Base-by-base conservation (phyloP, 768 basidiomycete genomes). In the Cantharellus cinnabarinus region DNA sequence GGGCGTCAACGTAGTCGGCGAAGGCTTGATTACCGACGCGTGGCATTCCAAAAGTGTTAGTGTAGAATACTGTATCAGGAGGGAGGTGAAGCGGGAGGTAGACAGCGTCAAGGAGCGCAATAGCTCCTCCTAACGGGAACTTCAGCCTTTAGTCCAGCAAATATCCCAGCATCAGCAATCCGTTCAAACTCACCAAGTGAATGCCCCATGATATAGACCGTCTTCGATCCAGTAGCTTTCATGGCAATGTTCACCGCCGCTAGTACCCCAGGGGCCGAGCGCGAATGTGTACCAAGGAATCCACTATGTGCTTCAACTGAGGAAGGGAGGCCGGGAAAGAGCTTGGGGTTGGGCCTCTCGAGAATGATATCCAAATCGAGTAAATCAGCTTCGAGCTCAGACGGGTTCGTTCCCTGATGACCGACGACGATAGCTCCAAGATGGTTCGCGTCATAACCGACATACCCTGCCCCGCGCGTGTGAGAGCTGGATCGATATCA, bases 311-410 rank as follows among this genome's bases (percentile, higher is more conserved):
- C 78, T 59, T 66, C 63, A n/a, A 79, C 74, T 41, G 59, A 67
- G 15, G 66, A 67, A 39, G 72, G 64, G 10, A 80, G 66, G 0
- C 79, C 80, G 1, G 81, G 81, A 70, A 81, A 82, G 4, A 81
- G 72, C 0, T 67, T 66, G 1, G 72, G 39, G 63, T 78, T 67
- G 38, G 80, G 70, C 10, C 60, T 63, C 39, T 68, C 66, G 64
- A 71, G 68, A 41, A 68, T 1, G 56, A 80, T 67, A 60, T 79
- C 68, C 58, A 63, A 58, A 64, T 81, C 78, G 10, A 76, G 80
- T 54, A 81, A 67, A 56, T 74, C 68, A 2, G 80, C 38, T 5
- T 41, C 7, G 35, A 57, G 40, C 35, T 39, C 5, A 39, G 7
- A 14, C 15, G 56, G 34, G 35, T 57, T 41, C 39, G 56, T 57